phyloP scores from a whole-genome alignment of 345 rosid genomes.

The Balakata baccata region DNA sequence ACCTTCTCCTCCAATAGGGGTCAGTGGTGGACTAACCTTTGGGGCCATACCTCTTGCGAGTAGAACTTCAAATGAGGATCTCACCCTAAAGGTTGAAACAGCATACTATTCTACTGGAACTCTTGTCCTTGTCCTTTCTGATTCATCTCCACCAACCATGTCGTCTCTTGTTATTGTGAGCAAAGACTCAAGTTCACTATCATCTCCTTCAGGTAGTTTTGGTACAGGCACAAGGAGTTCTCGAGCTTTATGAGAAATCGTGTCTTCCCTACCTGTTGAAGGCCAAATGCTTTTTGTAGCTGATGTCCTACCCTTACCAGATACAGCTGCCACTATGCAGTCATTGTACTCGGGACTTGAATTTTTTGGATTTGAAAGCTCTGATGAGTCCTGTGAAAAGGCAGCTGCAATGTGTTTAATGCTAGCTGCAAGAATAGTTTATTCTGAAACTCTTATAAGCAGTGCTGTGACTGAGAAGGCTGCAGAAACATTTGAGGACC shows the following conservation, averaged over 20 bases:
- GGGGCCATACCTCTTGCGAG: slow-evolving; percentile 75
- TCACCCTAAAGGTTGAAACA: slow-evolving; percentile 78
- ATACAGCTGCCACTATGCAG: slow-evolving; percentile 69
- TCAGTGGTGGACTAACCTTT: slow-evolving; percentile 78
- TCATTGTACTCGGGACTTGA: slow-evolving; percentile 84
- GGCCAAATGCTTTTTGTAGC: slow-evolving; percentile 98
- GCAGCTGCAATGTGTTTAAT: slow-evolving; percentile 99
- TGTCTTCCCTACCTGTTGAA: slow-evolving; percentile 87
- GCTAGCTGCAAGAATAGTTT: slow-evolving; percentile 84
- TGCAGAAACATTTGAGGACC: slow-evolving; percentile 95
- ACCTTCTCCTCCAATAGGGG: slow-evolving; percentile 94
- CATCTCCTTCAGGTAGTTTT: slow-evolving; percentile 54
- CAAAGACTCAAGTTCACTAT: slow-evolving; percentile 75
- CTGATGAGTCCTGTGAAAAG: slow-evolving; percentile 74
- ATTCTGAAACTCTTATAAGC: slow-evolving; percentile 70
- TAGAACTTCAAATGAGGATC: slow-evolving; percentile 79
- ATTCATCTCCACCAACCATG: slow-evolving; percentile 81
- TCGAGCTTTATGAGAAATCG: slow-evolving; percentile 75
- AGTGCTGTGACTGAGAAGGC: slow-evolving; percentile 81
- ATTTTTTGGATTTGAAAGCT: slow-evolving; percentile 64
- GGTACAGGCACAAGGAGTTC: slow-evolving; percentile 71
- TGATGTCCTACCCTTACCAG: slow-evolving; percentile 80
- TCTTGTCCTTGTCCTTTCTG: slow-evolving; percentile 87
- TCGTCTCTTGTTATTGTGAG: slow-evolving; percentile 85
- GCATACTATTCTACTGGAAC: slow-evolving; percentile 82